Evolutionary conservation across 495 filamentous ascomycete species (phyloP), one percentile per base, ranked within the genome.

Genomic region (Lasiosphaeria ovina): DNA sequence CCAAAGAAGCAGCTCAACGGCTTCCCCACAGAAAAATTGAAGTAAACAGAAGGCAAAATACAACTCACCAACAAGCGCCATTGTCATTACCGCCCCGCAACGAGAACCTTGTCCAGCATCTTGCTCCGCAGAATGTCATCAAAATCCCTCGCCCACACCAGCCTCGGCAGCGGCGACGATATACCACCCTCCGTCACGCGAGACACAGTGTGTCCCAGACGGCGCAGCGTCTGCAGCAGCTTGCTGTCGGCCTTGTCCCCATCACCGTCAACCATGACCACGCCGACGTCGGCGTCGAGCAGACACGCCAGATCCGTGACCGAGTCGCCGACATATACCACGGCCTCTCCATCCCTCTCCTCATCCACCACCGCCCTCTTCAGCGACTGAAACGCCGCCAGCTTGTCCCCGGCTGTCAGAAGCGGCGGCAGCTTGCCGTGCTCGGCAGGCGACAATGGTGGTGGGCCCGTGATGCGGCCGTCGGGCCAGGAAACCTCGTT

Each of bases 261-360:
- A 16, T 69, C 70, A 7, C 61, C 58, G 54, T 77, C 72, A 12
- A 74, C 67, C 36, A 80, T 62, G 31, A 80, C 70, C 35, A 79
- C 66, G 1, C 74, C 76, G 51, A 65, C 16, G 16, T 67, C 62
- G 1, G 72, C 72, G 31, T 51, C 62, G n/a, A 77, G 56, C 50
- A 80, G 52, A 52, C 76, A 79, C 35, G 60, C 65, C 57, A 74
- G 44, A 52, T 76, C 72, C 45, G 69, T 76, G 14, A 66, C 54
- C 49, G 70, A 71, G 53, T 73, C 72, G n/a, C 73, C 72, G 42
- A 74, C 61, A 57, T 73, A 74, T 35, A 68, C 62, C 55, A 66
- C 63, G 55, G 24, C 10, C 53, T 32, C 38, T 34, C 34, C 24
- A 34, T 38, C 6, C 16, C 16, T 45, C n/a, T 24, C 10, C 55